phyloP scores from a whole-genome alignment of 495 filamentous ascomycete genomes.

The Penicillium argentinense region DNA sequence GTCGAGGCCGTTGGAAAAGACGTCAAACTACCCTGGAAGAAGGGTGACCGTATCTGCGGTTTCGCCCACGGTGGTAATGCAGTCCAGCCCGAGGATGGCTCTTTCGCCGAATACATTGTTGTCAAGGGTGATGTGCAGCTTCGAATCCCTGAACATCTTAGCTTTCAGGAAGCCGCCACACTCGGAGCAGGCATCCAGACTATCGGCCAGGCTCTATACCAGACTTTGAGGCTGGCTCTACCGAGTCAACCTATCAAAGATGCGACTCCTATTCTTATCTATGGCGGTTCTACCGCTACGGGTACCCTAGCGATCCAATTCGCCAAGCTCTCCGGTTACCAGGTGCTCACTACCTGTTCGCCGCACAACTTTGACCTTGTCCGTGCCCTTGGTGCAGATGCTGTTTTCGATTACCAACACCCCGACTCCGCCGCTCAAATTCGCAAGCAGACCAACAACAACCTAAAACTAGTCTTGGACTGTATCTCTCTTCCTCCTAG shows the following conservation, averaged over 20 bases:
- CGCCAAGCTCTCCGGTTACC: conserved; percentile 30
- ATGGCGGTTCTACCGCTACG: neutral
- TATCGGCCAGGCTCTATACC: conserved; percentile 1
- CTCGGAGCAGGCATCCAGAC: conserved; percentile 2
- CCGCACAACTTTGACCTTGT: conserved; percentile 39
- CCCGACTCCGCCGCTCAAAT: conserved; percentile 28
- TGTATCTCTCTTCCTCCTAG: conserved; percentile 33
- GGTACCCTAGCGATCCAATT: conserved; percentile 10
- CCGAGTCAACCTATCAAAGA: neutral
- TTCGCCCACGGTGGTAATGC: conserved; percentile 47
- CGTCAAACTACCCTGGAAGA: conserved; percentile 40
- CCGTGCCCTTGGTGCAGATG: conserved; percentile 35
- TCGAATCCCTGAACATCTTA: conserved; percentile 41
- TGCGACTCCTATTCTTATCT: neutral
- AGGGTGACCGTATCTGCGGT: conserved; percentile 56
- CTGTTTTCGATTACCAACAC: conserved; percentile 41
- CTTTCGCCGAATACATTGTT: conserved; percentile 48
- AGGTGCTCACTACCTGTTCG: conserved; percentile 42
- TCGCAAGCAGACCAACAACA: conserved; percentile 34
- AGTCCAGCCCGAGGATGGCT: conserved; percentile 42
- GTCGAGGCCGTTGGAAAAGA: conserved; percentile 54
- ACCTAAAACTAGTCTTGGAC: conserved; percentile 40
- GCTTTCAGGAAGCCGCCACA: neutral
- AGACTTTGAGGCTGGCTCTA: neutral
- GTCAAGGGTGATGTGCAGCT: conserved; percentile 47